Percentiles rank a stretch among this genome's conserved stretches.
These are phyloP conservation scores for Dictyostelium firmibasis DNA, from an alignment of 78 protist genomes.

Conservation along the genomic window DNA sequence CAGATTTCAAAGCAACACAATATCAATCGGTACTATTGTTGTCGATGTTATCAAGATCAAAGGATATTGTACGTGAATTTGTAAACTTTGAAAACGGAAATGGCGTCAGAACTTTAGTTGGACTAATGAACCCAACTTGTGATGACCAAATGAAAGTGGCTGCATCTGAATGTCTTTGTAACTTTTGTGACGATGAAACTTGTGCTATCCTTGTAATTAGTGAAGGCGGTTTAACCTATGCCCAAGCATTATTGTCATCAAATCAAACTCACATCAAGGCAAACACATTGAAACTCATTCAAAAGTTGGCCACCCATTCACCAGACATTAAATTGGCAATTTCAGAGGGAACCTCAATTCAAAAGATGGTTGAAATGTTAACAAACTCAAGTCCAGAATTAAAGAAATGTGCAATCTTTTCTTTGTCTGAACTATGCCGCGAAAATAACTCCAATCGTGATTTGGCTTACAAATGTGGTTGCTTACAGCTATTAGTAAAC, in stretches of 20 bases:
- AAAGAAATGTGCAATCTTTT: constrained; percentile 74
- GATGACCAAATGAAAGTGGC: constrained; percentile 33
- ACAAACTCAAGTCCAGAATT: constrained; percentile 37
- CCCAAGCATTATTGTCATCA: constrained; percentile 43
- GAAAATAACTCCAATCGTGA: constrained; percentile 68
- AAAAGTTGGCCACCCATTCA: constrained; percentile 37
- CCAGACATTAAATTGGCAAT: constrained; percentile 67
- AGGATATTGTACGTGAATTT: constrained; percentile 41
- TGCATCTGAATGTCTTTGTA: constrained; percentile 52
- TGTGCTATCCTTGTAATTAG: constrained; percentile 51
- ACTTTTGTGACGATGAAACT: constrained; percentile 64
- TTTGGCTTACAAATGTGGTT: constrained; percentile 58
- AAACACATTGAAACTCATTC: constrained; percentile 49
- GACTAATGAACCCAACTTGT: constrained; percentile 43
- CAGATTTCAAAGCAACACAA: constrained; percentile 14
- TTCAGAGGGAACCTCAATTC: constrained; percentile 70
- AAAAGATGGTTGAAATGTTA: constrained; percentile 72
- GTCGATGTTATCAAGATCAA: constrained; percentile 29
- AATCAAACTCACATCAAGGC: constrained; percentile 39
- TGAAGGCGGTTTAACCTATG: constrained; percentile 51
- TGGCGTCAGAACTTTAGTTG: constrained; percentile 53
- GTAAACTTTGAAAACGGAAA: constrained; percentile 49
- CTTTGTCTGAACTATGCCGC: constrained; percentile 46
- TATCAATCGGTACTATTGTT: constrained; percentile 8
- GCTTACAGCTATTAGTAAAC: constrained; percentile 3